Evolutionary conservation across 306 rosid species (phyloP).

Genomic region (Prinsepia uniflora): DNA sequence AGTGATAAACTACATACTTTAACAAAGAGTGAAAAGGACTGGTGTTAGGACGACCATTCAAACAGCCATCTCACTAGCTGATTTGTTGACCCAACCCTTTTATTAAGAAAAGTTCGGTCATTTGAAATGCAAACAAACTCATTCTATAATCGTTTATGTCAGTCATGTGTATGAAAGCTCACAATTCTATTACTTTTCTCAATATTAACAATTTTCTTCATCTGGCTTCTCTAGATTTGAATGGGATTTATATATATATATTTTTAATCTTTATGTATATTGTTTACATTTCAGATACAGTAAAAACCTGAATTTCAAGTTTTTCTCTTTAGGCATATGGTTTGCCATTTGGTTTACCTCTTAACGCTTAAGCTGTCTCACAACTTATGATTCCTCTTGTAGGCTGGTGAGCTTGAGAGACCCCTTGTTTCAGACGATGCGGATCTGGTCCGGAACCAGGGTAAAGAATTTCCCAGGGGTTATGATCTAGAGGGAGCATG

Average conservation of each 20-base stretch:
- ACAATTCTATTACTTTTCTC: background rate
- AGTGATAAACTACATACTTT: slow-evolving; percentile 1
- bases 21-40: slow-evolving; percentile 4
- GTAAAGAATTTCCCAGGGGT: slow-evolving; percentile 55
- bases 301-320: background rate
- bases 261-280: too few relatives aligned
- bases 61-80: background rate
- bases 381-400: slow-evolving; percentile 20
- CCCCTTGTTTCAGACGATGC: slow-evolving; percentile 62
- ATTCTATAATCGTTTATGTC: too few relatives aligned
- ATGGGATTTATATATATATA: too few relatives aligned
- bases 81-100: background rate
- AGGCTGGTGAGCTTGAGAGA: slow-evolving; percentile 66
- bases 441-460: slow-evolving; percentile 29
- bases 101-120: too few relatives aligned
- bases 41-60: background rate
- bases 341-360: slow-evolving; percentile 12
- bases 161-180: background rate
- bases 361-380: slow-evolving; percentile 2
- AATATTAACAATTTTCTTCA: too few relatives aligned
- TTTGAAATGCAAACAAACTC: too few relatives aligned
- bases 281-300: slow-evolving; percentile 1
- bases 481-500: slow-evolving; percentile 85
- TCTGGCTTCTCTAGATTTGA: too few relatives aligned
- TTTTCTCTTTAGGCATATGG: background rate